phyloP scores from a whole-genome alignment of 2,329 filamentous ascomycete species.

The Huntiella decipiens region DNA sequence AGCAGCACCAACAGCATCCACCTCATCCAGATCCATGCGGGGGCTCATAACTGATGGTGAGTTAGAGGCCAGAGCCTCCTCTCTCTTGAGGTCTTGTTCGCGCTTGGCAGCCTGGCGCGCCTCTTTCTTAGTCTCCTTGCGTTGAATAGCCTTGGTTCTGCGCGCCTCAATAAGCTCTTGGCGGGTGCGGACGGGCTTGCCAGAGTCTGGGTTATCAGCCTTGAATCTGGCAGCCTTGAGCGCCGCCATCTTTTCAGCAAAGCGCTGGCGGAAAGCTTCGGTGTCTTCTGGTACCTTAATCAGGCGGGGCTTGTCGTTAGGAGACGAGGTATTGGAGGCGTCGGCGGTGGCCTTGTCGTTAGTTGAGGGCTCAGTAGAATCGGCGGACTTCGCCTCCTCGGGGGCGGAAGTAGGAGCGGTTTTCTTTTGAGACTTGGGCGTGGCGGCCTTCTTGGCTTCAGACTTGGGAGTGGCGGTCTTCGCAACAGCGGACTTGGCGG shows the following conservation, averaged over 20 bases:
- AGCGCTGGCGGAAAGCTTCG: slow-evolving; percentile 54
- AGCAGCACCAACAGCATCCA: slow-evolving; percentile 1
- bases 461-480: slow-evolving; percentile 10
- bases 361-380: slow-evolving; percentile 14
- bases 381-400: slow-evolving; percentile 12
- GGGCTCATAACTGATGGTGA: slow-evolving; percentile 42
- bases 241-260: slow-evolving; percentile 68
- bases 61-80: slow-evolving; percentile 43
- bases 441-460: neutral
- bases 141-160: slow-evolving; percentile 68
- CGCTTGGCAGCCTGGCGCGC: slow-evolving; percentile 56
- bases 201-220: slow-evolving; percentile 57
- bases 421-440: neutral
- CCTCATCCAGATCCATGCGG: slow-evolving; percentile 29
- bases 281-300: slow-evolving; percentile 52
- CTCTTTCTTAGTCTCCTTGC: slow-evolving; percentile 79
- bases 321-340: slow-evolving; percentile 24
- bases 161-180: slow-evolving; percentile 84
- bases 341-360: slow-evolving; percentile 24
- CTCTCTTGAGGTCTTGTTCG: slow-evolving; percentile 52
- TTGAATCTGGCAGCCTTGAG: slow-evolving; percentile 63
- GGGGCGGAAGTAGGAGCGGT: neutral
- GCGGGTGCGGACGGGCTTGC: slow-evolving; percentile 64
- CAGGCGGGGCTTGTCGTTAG: slow-evolving; percentile 47
- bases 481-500: slow-evolving; percentile 14